Evolutionary conservation across 1,284 basidiomycete genomes (phyloP).

Genomic region (Xerocomus tenax): DNA sequence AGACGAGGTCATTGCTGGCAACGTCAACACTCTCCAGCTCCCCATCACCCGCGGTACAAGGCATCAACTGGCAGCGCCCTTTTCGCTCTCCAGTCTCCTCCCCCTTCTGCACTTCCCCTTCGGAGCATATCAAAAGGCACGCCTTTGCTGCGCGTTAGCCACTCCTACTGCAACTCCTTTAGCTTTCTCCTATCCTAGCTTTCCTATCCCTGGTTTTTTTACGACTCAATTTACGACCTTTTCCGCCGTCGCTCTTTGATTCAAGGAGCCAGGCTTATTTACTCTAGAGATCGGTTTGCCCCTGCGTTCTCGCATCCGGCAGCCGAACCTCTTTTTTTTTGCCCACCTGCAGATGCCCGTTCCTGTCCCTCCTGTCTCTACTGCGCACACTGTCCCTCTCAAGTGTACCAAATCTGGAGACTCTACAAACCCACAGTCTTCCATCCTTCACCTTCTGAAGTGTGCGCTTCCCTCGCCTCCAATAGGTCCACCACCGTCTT

Average conservation of each 20-base stretch:
- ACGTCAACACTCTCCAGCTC: constrained; percentile 15
- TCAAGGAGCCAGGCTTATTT: constrained; percentile 17
- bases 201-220: constrained; percentile 43
- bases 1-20: constrained; percentile 20
- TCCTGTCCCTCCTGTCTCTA: constrained; percentile 56
- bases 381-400: constrained; percentile 55
- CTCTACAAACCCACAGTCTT: constrained; percentile 34
- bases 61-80: constrained; percentile 13
- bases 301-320: constrained; percentile 36
- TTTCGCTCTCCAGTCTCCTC: constrained; percentile 33
- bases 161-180: constrained; percentile 31
- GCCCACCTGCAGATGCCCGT: constrained; percentile 65
- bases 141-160: constrained; percentile 85
- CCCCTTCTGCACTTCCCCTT: constrained; percentile 24
- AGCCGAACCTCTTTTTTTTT: constrained; percentile 31
- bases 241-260: constrained; percentile 31
- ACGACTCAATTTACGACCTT: constrained; percentile 42
- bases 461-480: constrained; percentile 51
- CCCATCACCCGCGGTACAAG: constrained; percentile 18
- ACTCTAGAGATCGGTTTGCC: constrained; percentile 36
- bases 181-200: constrained; percentile 29
- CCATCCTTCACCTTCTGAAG: constrained; percentile 45
- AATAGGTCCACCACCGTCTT: constrained; percentile 51
- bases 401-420: constrained; percentile 44
- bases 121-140: constrained; percentile 61